Base-by-base conservation (phyloP, 2,329 filamentous ascomycete species). In the Purpureocillium lavendulum region DNA sequence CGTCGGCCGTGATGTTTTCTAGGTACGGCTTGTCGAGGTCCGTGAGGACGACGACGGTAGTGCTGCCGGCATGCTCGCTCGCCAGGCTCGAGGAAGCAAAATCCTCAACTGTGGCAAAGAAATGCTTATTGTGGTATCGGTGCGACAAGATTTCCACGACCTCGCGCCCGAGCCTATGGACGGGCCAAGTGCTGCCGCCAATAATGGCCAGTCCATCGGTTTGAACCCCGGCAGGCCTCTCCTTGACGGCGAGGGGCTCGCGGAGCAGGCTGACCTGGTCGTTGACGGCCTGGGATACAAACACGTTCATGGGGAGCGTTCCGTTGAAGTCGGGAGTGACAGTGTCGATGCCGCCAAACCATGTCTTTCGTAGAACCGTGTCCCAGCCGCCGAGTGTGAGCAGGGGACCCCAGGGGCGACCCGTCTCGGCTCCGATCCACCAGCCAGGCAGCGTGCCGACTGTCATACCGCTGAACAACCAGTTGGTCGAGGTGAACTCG, bases 401-500 rank as follows among this genome's bases (percentile, higher is more conserved):
- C n/a, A 33, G 16, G 4, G 31, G 31, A 11, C 14, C n/a, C 14
- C n/a, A 18, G n/a, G 31, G 7, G n/a, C 31, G 31, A 11, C 31
- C 31, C 7, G n/a, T 12, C 18, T 39, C 16, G 30, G 35, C 29
- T 14, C 52, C 53, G 4, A 52, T 35, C 50, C 53, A 58, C 55
- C 57, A 60, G 12, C 54, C 57, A 1, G 48, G 41, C 2, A 62
- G 39, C 9, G 44, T 34, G 0, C 49, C 38, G 21, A 49, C 31
- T 30, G 11, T 13, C 1, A 42, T 46, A 15, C 30, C 11, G 3
- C 42, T 4, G 11, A 4, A 7, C 15, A 11, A 14, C 13, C 2
- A 26, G 21, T 26, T 26, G 5, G 21, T 26, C 21, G 7, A 33
- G 1, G 51, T 56, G 2, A 65, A 45, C 42, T 75, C 71, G 5